A percentile compares a stretch with the other conserved stretches of the same genome.
phyloP scores from a whole-genome alignment of 148 eudicot species.

The Fagopyrum esculentum region DNA sequence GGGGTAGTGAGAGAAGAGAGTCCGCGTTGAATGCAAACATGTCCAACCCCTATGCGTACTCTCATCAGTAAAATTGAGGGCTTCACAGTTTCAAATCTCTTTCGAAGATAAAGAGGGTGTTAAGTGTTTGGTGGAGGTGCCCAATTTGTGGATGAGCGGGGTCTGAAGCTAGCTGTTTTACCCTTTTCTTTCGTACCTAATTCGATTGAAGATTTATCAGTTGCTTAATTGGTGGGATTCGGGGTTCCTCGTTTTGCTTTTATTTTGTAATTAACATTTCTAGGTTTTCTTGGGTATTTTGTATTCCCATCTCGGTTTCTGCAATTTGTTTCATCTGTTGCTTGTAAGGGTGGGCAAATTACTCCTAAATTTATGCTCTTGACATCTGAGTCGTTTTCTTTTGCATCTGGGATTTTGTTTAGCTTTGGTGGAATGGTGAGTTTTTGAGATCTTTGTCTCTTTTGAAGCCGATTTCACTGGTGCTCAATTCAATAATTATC shows the following conservation, averaged over 20 bases:
- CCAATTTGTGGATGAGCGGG: not conserved
- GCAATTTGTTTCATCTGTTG: not conserved
- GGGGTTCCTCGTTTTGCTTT: not conserved
- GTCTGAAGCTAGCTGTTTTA: not conserved
- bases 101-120: not conserved
- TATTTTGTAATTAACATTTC: not conserved
- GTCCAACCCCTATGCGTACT: conserved; percentile 6
- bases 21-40: conserved; percentile 5
- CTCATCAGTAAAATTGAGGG: not conserved
- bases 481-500: not conserved
- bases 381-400: not conserved
- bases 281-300: conserved; percentile 3
- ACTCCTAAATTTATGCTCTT: conserved; percentile 3
- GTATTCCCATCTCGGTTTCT: conserved; percentile 7
- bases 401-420: conserved; percentile 2
- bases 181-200: not conserved
- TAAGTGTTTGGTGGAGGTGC: not conserved
- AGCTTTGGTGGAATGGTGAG: conserved; percentile 1
- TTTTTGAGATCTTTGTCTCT: conserved; percentile 5
- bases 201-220: not conserved
- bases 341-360: not conserved
- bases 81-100: not conserved
- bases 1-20: not conserved
- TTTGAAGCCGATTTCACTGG: not conserved
- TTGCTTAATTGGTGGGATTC: not conserved